phyloP scores from a whole-genome alignment of 1,139 yeast species.

The Saccharomyces uvarum region DNA sequence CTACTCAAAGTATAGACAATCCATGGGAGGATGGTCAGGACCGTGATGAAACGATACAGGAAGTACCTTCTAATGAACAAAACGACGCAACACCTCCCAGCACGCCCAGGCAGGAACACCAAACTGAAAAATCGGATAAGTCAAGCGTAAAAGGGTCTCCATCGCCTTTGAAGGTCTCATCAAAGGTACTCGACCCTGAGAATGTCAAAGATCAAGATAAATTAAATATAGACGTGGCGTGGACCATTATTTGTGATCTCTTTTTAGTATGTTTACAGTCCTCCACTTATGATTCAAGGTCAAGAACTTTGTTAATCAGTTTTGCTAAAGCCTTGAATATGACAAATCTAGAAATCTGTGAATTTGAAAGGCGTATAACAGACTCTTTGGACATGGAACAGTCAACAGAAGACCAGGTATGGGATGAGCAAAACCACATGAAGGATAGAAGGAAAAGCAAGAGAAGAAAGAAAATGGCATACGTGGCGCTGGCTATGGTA shows the following conservation, averaged over 20 bases:
- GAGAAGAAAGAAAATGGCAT: slow-evolving; percentile 62
- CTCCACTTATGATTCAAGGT: slow-evolving; percentile 82
- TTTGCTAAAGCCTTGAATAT: slow-evolving; percentile 62
- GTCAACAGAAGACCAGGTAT: slow-evolving; percentile 57
- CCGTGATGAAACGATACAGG: slow-evolving; percentile 2
- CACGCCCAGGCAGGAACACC: neutral
- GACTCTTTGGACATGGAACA: slow-evolving; percentile 86
- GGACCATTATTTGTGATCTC: slow-evolving; percentile 90
- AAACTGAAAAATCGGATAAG: neutral
- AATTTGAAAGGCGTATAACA: slow-evolving; percentile 84
- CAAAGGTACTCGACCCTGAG: slow-evolving; percentile 32
- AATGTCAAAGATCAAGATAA: slow-evolving; percentile 33
- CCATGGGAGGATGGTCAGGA: slow-evolving; percentile 31
- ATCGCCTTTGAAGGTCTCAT: slow-evolving; percentile 8
- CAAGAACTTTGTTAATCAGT: slow-evolving; percentile 61
- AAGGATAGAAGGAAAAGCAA: slow-evolving; percentile 62
- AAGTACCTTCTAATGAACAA: neutral
- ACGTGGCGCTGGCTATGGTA: slow-evolving; percentile 91
- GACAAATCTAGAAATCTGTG: slow-evolving; percentile 58
- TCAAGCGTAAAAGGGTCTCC: neutral
- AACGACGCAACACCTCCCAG: neutral
- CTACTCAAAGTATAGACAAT: slow-evolving; percentile 38
- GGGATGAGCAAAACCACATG: slow-evolving; percentile 68
- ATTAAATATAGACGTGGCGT: slow-evolving; percentile 68
- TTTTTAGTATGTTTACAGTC: slow-evolving; percentile 74